Base-by-base conservation (phyloP, 202 grass and related monocot genomes). In the Hordeum pubiflorum region DNA sequence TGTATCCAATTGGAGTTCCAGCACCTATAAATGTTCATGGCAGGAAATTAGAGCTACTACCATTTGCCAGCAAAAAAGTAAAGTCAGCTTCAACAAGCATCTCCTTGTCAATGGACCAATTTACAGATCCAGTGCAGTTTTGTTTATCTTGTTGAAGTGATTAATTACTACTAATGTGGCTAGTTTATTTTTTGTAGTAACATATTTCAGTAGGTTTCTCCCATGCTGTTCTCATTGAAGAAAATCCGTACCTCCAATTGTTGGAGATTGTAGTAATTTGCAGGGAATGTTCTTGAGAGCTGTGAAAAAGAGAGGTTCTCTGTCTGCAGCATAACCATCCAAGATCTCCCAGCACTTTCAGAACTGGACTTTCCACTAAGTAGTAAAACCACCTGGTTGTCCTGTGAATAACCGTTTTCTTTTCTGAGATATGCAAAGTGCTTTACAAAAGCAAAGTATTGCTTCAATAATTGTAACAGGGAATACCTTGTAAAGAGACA, bases 401-500 rank as follows among this genome's bases (percentile, higher is more conserved):
- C 91, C 94, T 97, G 84, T 63, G 60, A 84, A 74, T 80, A 77
- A 21, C 31, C 37, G 18, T 37, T 50, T 50, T 38, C 48, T 50
- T 89, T 12, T 40, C 43, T 39, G 58, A 77, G 78, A 50, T 18
- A 64, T 31, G 77, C 18, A 11, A 76, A 63, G 7, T 44, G 46
- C 11, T 76, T 26, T 72, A 48, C 41, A 84, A 63, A 83, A 54
- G 3, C 39, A 18, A 43, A 58, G 46, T 64, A 48, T 31, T 52
- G 1, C 38, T 9, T 85, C 46, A 82, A 85, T 31, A 75, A 39
- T 74, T 78, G 54, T 33, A 40, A 81, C 65, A 72, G 14, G 17
- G 10, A 50, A 22, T 80, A 97, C 94, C 91, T 97, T 97, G 68
- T 94, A 97, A 64, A 97, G 79, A 37, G 91, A 94, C 68, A 97